Evolutionary conservation across 2,329 filamentous ascomycete species (phyloP).

Genomic region (Penicillium rolfsii): DNA sequence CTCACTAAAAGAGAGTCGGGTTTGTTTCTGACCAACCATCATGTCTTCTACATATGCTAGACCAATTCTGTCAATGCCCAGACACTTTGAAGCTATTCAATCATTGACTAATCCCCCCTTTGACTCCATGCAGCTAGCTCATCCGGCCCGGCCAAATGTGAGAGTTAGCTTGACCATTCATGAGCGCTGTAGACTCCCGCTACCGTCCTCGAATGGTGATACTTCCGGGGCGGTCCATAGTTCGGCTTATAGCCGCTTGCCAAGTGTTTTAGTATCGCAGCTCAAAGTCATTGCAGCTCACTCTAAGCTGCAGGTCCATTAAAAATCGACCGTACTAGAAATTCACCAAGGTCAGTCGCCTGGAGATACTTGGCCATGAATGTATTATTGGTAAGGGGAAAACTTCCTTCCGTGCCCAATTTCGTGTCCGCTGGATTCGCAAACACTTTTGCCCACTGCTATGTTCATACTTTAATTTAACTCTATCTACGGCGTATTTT

Average conservation of each 20-base stretch:
- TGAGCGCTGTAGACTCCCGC: background rate
- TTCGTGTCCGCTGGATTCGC: background rate
- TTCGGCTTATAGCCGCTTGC: background rate
- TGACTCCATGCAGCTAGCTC: background rate
- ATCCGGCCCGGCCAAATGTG: background rate
- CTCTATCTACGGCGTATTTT: too few species aligned
- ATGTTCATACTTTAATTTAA: background rate
- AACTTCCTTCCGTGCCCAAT: too few species aligned
- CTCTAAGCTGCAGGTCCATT: background rate
- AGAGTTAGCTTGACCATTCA: background rate
- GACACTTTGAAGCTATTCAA: background rate
- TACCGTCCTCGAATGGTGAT: background rate
- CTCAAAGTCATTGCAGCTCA: background rate
- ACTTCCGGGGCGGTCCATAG: background rate
- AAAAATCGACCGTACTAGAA: background rate
- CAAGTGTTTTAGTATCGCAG: slow-evolving; percentile 4
- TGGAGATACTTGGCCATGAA: background rate
- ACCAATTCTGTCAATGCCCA: background rate
- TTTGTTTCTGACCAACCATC: background rate
- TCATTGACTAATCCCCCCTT: background rate
- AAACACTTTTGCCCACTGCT: background rate
- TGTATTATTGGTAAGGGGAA: background rate
- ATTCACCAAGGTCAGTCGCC: background rate
- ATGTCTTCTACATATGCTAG: background rate
- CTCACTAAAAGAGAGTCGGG: too few species aligned